phyloP scores from a whole-genome alignment of 257 asterid genomes.

The Solanum lignicaule region DNA sequence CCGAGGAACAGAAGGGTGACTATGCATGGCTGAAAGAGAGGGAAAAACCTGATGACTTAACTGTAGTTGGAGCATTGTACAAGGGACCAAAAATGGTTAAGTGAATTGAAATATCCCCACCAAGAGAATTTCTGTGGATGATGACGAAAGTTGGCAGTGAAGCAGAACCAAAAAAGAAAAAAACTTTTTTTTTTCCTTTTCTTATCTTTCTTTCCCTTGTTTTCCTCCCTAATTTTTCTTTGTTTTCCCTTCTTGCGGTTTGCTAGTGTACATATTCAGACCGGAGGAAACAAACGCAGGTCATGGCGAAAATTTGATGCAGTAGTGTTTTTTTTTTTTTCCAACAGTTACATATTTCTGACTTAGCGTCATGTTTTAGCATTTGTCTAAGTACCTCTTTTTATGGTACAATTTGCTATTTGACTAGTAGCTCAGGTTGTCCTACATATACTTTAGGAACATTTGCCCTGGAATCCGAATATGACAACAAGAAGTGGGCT shows the following conservation, averaged over 20 bases:
- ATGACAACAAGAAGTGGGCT: background rate
- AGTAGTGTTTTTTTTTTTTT: background rate
- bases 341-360: background rate
- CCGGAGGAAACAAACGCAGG: background rate
- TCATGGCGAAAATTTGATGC: background rate
- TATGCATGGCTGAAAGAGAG: slow-evolving; percentile 78
- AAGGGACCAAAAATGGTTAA: slow-evolving; percentile 52
- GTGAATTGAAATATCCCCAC: slow-evolving; percentile 6
- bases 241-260: background rate
- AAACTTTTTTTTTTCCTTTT: background rate
- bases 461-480: background rate
- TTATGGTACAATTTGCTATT: background rate
- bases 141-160: background rate
- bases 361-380: background rate
- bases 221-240: background rate
- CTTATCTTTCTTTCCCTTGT: background rate
- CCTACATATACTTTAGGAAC: background rate
- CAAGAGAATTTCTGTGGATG: background rate
- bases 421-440: background rate
- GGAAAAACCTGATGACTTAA: slow-evolving; percentile 58
- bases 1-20: slow-evolving; percentile 26
- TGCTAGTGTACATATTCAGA: slow-evolving; percentile 4
- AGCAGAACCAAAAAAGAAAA: background rate
- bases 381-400: background rate
- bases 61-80: slow-evolving; percentile 43